Conservation (phyloP, 352 stramenopile species). For the Globisporangium splendens region DNA sequence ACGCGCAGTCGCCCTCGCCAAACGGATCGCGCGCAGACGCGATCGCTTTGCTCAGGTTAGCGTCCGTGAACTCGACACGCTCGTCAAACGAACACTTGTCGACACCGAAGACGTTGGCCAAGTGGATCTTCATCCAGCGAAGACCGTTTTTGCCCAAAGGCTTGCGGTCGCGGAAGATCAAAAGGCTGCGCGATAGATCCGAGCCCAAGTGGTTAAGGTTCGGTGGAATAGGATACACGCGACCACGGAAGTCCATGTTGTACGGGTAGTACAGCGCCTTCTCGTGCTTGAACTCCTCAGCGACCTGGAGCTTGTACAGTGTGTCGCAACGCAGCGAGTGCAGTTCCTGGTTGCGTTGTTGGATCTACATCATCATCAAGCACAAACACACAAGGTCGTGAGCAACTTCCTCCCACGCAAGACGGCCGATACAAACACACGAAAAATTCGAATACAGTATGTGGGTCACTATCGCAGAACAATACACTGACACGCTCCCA, state of each 20-base stretch:
- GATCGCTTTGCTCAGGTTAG: slow-evolving; percentile 93
- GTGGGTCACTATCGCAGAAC: slow-evolving; percentile 1
- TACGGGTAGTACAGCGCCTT: slow-evolving; percentile 98
- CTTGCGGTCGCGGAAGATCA: slow-evolving; percentile 95
- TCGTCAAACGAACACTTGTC: slow-evolving; percentile 97
- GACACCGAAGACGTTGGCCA: slow-evolving; percentile 88
- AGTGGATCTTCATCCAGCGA: slow-evolving; percentile 98
- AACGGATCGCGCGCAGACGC: slow-evolving; percentile 90
- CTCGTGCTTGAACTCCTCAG: slow-evolving; percentile 95
- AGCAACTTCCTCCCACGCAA: too few species aligned
- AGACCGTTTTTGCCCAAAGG: slow-evolving; percentile 93
- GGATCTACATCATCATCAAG: slow-evolving; percentile 34
- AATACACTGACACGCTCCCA: slow-evolving; percentile 2
- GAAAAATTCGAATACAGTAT: neutral
- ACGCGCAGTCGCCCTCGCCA: slow-evolving; percentile 62
- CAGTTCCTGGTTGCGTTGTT: slow-evolving; percentile 86
- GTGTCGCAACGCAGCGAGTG: slow-evolving; percentile 95
- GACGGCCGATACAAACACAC: too few species aligned
- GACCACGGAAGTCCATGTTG: slow-evolving; percentile 99
- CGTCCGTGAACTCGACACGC: slow-evolving; percentile 92
- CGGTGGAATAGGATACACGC: slow-evolving; percentile 97
- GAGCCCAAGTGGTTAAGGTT: slow-evolving; percentile 99
- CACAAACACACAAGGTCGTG: too few species aligned
- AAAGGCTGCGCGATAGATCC: slow-evolving; percentile 96
- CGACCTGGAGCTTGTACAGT: slow-evolving; percentile 85